Conservation (phyloP, 2,329 filamentous ascomycete genomes). For the Chrysoporthe cubensis region DNA sequence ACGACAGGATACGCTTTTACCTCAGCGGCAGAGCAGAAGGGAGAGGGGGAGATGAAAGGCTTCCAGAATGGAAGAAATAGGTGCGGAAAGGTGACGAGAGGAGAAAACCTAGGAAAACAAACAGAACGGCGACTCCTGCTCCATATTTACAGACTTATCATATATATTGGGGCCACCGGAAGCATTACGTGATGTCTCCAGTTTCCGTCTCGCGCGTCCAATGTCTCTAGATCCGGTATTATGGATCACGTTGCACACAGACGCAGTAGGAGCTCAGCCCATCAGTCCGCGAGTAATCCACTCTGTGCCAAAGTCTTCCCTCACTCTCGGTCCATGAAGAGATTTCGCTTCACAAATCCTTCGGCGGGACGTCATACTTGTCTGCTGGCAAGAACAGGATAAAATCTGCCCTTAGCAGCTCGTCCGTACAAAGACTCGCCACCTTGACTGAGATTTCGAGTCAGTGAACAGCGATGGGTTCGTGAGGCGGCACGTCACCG, state of each 20-base stretch:
- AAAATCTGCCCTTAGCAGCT: neutral
- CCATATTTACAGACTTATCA: constrained; percentile 23
- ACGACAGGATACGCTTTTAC: constrained; percentile 2
- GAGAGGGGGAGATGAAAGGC: constrained; percentile 5
- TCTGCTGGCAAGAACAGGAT: neutral
- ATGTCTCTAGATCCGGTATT: constrained; percentile 18
- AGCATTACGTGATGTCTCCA: constrained; percentile 22
- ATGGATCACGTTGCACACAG: constrained; percentile 25
- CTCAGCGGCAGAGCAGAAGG: constrained; percentile 4
- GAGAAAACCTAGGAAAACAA: constrained; percentile 23
- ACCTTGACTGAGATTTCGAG: neutral
- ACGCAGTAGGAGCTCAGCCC: constrained; percentile 19
- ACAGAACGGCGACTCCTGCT: neutral
- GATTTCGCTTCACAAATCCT: neutral
- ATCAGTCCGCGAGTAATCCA: constrained; percentile 6
- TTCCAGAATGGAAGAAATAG: neutral
- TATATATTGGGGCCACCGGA: constrained; percentile 10
- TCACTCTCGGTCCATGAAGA: neutral
- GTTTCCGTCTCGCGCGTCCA: constrained; percentile 13
- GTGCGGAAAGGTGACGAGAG: neutral
- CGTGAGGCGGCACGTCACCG: neutral
- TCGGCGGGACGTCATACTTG: constrained; percentile 2
- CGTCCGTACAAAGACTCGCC: neutral
- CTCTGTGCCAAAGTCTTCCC: constrained; percentile 1
- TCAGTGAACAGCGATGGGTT: neutral